Percentiles rank a stretch among this genome's conserved stretches.
These are phyloP conservation scores for Casuarina equisetifolia DNA, from an alignment of 306 rosid species.

Conservation along the genomic window DNA sequence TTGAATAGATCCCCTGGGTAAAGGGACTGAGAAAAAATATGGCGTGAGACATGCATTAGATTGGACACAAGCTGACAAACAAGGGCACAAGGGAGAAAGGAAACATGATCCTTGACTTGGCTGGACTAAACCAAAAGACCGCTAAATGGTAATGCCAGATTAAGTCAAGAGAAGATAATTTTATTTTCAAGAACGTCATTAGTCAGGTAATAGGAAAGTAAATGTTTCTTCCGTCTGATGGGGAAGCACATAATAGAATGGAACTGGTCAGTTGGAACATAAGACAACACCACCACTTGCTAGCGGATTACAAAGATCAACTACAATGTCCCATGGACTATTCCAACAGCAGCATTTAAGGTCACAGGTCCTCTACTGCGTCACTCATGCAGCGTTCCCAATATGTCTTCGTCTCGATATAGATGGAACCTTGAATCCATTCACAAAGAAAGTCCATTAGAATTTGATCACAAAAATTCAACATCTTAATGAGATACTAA, in stretches of 20 bases:
- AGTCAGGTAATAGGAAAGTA: not conserved
- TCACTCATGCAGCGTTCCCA: slow-evolving; percentile 36
- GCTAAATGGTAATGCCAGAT: not conserved
- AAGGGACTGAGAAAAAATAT: too few relatives aligned
- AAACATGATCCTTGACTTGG: not conserved
- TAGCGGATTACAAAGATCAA: not conserved
- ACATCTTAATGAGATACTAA: not conserved
- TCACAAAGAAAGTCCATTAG: not conserved
- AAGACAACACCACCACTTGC: not conserved
- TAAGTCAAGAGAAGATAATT: not conserved
- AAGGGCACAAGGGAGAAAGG: too few relatives aligned
- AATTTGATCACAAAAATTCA: not conserved
- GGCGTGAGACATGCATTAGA: too few relatives aligned
- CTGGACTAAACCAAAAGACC: not conserved
- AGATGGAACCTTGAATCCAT: slow-evolving; percentile 26
- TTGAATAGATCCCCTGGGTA: too few relatives aligned
- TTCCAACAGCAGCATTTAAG: not conserved
- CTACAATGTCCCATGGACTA: not conserved
- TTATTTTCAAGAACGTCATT: not conserved
- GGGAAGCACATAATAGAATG: not conserved
- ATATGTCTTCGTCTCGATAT: slow-evolving; percentile 29
- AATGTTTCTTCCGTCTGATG: not conserved
- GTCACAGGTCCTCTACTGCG: not conserved
- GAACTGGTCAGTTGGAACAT: not conserved
- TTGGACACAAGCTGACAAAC: too few relatives aligned